Base-by-base conservation (phyloP, 768 basidiomycete species). In the Boletus tylopilopsis region DNA sequence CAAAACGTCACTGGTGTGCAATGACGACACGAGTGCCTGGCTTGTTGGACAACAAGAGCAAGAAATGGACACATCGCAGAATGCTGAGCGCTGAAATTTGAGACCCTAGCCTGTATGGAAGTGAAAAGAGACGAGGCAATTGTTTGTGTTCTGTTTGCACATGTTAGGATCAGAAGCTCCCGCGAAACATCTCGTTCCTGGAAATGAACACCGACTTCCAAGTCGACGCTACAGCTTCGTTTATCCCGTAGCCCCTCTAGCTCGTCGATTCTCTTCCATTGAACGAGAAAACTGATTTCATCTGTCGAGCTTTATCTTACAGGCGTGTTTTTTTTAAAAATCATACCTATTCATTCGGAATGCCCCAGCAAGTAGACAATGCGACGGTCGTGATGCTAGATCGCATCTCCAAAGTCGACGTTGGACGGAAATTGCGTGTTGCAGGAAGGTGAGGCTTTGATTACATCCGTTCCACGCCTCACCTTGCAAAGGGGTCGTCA, bases 401-500 rank as follows among this genome's bases (percentile, higher is more conserved):
- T 45, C 69, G 66, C 34, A 62, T 84, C 37, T 61, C 64, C 23
- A 62, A 71, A 18, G 57, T 63, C 15, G 55, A 76, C 30, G 56
- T 72, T 39, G 78, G 79, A 39, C 69, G 67, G 47, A 85, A 85
- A 67, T 55, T 85, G 53, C 73, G 82, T 49, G 65, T 85, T 40
- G 78, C 79, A 22, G 84, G 82, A 56, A 71, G 78, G 84, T 84
- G 64, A 50, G 76, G 62, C 13, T 41, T 45, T 55, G 41, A 42
- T 53, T 51, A 48, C 41, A 50, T 52, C 39, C 30, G 41, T 52
- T 47, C 37, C 42, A 54, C 50, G 56, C 59, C 45, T 52, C 49
- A 35, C 53, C 42, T 35, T 42, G 39, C 37, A 37, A 37, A 49
- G 38, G 53, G 44, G 53, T 18, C 50, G 24, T 32, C 47, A 47